Conservation (phyloP, 148 eudicot genomes). For the Fagopyrum esculentum region DNA sequence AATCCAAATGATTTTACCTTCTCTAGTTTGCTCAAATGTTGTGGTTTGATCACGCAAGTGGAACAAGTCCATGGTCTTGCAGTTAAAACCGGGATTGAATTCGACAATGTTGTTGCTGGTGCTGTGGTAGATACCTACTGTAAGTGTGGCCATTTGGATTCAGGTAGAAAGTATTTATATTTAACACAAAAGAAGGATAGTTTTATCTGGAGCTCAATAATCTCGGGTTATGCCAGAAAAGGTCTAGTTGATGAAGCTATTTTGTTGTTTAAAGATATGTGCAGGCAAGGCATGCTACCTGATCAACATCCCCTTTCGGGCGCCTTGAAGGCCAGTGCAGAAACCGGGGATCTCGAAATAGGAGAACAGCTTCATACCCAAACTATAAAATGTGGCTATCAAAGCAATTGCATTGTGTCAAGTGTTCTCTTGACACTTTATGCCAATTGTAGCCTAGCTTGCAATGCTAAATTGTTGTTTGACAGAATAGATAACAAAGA, state of each 20-base stretch:
- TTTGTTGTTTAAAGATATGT: slow-evolving; percentile 15
- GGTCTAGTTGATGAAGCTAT: slow-evolving; percentile 13
- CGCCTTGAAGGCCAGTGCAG: slow-evolving; percentile 15
- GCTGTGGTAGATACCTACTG: slow-evolving; percentile 17
- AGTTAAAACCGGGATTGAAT: slow-evolving; percentile 11
- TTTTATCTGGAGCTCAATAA: slow-evolving; percentile 21
- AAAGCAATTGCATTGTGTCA: slow-evolving; percentile 16
- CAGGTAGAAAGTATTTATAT: slow-evolving; percentile 4
- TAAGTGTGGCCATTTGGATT: slow-evolving; percentile 13
- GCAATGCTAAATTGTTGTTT: slow-evolving; percentile 18
- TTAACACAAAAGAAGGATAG: slow-evolving; percentile 12
- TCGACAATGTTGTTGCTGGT: slow-evolving; percentile 15
- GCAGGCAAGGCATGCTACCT: slow-evolving; percentile 14
- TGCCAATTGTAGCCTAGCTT: slow-evolving; percentile 2
- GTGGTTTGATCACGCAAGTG: slow-evolving; percentile 12
- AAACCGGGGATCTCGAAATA: slow-evolving; percentile 1
- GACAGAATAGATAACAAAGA: slow-evolving; percentile 13
- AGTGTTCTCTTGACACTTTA: slow-evolving; percentile 19
- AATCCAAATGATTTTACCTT: slow-evolving; percentile 16
- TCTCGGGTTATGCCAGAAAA: slow-evolving; percentile 19
- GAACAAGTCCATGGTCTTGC: slow-evolving; percentile 20
- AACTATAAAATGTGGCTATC: slow-evolving; percentile 17
- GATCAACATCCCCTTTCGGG: slow-evolving; percentile 17
- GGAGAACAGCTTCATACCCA: slow-evolving; percentile 18
- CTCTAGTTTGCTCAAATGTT: slow-evolving; percentile 17